Conservation (phyloP, 164 flowering plant genomes). For the Vitis rupestris region DNA sequence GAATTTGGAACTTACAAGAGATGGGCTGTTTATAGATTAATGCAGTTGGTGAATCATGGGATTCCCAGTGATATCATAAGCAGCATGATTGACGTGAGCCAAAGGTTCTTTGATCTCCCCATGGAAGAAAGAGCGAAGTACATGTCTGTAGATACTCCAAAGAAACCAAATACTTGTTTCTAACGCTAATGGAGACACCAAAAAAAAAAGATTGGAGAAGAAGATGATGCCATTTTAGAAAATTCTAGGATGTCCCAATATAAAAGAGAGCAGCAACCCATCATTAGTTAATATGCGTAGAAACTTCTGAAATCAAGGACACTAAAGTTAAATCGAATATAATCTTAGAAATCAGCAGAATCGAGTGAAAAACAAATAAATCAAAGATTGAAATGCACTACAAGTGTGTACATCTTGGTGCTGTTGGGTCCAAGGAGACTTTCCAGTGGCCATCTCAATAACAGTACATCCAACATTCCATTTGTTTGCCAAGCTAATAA, state of each 20-base stretch:
- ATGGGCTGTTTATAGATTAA: neutral
- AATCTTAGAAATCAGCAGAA: neutral
- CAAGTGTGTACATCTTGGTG: constrained; percentile 69
- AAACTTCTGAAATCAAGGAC: constrained; percentile 1
- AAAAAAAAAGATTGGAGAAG: constrained; percentile 10
- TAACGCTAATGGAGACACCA: constrained; percentile 37
- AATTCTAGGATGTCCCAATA: constrained; percentile 68
- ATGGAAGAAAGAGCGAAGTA: constrained; percentile 64
- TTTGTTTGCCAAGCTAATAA: constrained; percentile 87
- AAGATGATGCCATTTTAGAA: constrained; percentile 23
- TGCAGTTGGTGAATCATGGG: constrained; percentile 83
- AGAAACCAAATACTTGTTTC: constrained; percentile 50
- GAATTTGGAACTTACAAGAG: too few relatives aligned
- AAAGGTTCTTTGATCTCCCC: constrained; percentile 72
- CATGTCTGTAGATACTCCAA: constrained; percentile 72
- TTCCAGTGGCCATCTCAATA: constrained; percentile 99
- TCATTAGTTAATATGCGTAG: constrained; percentile 7
- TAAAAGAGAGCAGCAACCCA: constrained; percentile 95
- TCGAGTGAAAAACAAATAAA: neutral
- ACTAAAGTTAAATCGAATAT: neutral
- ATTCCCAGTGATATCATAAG: constrained; percentile 38
- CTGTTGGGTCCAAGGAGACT: constrained; percentile 98
- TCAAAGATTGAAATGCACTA: neutral
- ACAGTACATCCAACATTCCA: constrained; percentile 99
- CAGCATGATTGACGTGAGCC: constrained; percentile 48